Evolutionary conservation across 1,284 basidiomycete genomes (phyloP), one percentile per base, ranked within the genome.

Genomic region (Stygiomarasmius scandens): DNA sequence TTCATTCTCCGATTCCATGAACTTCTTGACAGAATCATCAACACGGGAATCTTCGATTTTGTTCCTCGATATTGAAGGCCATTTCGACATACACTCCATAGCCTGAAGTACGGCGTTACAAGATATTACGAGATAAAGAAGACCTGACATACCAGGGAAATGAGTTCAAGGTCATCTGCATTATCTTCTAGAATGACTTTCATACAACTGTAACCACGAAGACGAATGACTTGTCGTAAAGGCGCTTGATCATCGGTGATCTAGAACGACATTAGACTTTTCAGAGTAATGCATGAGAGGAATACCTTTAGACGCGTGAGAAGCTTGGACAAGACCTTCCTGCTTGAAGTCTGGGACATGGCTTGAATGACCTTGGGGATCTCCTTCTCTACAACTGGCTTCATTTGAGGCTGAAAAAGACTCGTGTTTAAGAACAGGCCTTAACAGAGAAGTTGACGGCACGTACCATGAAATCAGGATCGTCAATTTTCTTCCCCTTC

Each of bases 191-290:
- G 76, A 46, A 98, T 81, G 68, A 91, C 94, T 49, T 85, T 89
- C 93, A 98, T 95, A 22, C 96, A 77, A 71, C 90, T 93, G 70
- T 97, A 95, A 1, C 95, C 96, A 71, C 97, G 94, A 67, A 98
- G 78, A 27, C 95, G 90, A 85, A 98, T 93, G 54, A 98, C 80
- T 68, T 94, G 87, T 46, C 93, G 84, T 36, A 96, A 81, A 19
- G 94, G 87, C 0, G 83, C 79, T 45, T 85, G 81, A 58, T 97
- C 94, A 38, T 90, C 86, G 1, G 95, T 96, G 65, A 96, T 89
- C 92, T 95, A 69, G 12, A 32, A n/a, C 55, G 14, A 53, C 8
- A 24, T 41, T n/a, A 8, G 23, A 24, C 52, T 14, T 56, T 43
- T 53, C 43, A 44, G 20, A 34, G 16, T 19, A 36, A 12, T 25